Conservation (phyloP, 441 rosid species). For the Euphorbia schlechtendalii region DNA sequence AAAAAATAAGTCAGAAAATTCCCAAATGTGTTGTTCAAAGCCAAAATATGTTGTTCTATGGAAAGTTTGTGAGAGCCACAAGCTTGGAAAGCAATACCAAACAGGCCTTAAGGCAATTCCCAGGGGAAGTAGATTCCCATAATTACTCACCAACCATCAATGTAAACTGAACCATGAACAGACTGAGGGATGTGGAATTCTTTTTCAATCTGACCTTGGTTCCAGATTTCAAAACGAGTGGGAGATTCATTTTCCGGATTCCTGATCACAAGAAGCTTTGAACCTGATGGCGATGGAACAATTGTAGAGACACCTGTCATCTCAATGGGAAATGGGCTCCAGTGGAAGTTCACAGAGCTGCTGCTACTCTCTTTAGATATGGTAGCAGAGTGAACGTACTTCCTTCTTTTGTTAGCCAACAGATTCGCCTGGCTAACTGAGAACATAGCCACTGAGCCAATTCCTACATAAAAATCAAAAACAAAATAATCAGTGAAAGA, state of each 20-base stretch:
- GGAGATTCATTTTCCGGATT: slow-evolving; percentile 86
- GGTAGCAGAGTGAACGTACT: slow-evolving; percentile 48
- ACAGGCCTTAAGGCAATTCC: too few relatives aligned
- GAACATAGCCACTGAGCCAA: slow-evolving; percentile 64
- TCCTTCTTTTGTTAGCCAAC: slow-evolving; percentile 65
- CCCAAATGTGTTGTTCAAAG: too few relatives aligned
- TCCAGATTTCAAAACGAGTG: slow-evolving; percentile 77
- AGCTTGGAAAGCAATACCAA: too few relatives aligned
- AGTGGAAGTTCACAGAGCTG: slow-evolving; percentile 45
- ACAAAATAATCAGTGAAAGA: background rate
- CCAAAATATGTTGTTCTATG: too few relatives aligned
- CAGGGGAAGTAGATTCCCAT: background rate
- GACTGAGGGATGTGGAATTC: slow-evolving; percentile 74
- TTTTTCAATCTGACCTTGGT: slow-evolving; percentile 63
- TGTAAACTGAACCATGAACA: slow-evolving; percentile 75
- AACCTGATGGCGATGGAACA: slow-evolving; percentile 87
- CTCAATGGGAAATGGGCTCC: slow-evolving; percentile 88
- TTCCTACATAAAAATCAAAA: slow-evolving; percentile 34
- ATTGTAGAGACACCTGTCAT: slow-evolving; percentile 58
- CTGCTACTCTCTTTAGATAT: slow-evolving; percentile 36
- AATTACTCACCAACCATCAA: slow-evolving; percentile 68
- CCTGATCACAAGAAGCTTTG: slow-evolving; percentile 67
- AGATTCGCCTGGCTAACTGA: slow-evolving; percentile 73
- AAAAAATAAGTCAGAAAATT: too few relatives aligned
- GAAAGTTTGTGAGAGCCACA: too few relatives aligned